phyloP scores from a whole-genome alignment of 176 grass and related monocot species.

The Canna indica region DNA sequence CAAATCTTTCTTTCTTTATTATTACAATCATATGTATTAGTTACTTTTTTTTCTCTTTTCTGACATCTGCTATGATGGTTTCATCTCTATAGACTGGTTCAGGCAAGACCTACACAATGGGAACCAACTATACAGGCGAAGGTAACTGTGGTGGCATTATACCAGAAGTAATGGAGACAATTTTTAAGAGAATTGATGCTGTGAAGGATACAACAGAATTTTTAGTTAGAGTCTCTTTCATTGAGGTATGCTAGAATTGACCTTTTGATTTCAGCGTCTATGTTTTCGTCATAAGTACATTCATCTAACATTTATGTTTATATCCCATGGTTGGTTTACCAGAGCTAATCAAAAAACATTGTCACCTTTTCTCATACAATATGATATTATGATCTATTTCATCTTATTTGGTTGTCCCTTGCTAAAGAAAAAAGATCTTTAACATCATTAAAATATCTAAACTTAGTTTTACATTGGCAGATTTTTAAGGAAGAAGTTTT shows the following conservation, averaged over 20 bases:
- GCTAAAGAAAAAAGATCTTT: background rate
- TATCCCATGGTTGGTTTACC: too few species aligned
- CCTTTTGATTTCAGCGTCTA: background rate
- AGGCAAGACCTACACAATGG: constrained; percentile 97
- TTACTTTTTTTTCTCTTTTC: constrained; percentile 21
- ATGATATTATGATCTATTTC: background rate
- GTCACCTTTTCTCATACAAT: background rate
- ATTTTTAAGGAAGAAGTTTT: constrained; percentile 98
- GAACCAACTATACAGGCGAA: constrained; percentile 70
- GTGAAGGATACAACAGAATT: constrained; percentile 48
- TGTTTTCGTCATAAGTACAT: too few species aligned
- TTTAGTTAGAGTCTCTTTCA: constrained; percentile 91
- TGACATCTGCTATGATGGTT: background rate
- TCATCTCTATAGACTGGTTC: constrained; percentile 56
- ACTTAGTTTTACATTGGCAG: constrained; percentile 20
- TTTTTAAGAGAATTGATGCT: constrained; percentile 66
- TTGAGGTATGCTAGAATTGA: constrained; percentile 45
- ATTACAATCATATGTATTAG: constrained; percentile 12
- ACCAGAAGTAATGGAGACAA: constrained; percentile 88
- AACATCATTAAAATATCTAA: background rate
- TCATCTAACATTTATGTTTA: too few species aligned
- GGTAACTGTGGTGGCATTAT: constrained; percentile 66
- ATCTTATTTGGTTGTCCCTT: background rate
- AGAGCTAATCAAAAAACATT: too few species aligned
- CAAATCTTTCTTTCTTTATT: constrained; percentile 8